A percentile compares a stretch with the other conserved stretches of the same genome.
Evolutionary conservation across 1,284 basidiomycete genomes (phyloP).

Genomic region (Irpex sp.): DNA sequence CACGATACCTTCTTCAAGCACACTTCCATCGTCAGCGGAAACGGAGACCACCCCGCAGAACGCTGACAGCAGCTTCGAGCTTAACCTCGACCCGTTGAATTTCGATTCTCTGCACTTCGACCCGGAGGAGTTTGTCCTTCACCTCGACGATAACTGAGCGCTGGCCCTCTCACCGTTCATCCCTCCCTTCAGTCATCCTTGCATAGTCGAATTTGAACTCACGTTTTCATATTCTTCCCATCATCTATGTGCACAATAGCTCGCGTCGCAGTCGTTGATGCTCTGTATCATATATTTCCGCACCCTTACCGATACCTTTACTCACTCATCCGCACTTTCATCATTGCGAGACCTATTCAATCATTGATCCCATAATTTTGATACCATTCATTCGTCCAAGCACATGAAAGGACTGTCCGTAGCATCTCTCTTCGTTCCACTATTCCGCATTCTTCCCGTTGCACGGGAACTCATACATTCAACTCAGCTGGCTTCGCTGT

Average conservation of each 20-base stretch:
- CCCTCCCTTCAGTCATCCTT: neutral
- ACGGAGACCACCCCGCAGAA: constrained; percentile 4
- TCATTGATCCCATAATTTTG: neutral
- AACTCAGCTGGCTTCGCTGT: too few species aligned
- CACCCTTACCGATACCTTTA: neutral
- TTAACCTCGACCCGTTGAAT: constrained; percentile 64
- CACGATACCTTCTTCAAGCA: constrained; percentile 1
- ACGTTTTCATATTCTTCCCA: neutral
- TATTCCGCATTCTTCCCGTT: too few species aligned
- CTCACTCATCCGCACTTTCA: neutral
- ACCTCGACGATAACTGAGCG: constrained; percentile 12
- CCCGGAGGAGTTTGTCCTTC: constrained; percentile 40
- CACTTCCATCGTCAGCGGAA: neutral
- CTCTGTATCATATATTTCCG: neutral
- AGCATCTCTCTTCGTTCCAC: too few species aligned
- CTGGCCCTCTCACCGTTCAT: constrained; percentile 1
- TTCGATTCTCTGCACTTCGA: constrained; percentile 68
- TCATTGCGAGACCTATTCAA: constrained; percentile 11
- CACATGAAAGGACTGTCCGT: neutral
- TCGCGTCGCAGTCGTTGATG: neutral
- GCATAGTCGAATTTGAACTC: neutral
- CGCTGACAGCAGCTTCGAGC: constrained; percentile 47
- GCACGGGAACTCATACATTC: too few species aligned
- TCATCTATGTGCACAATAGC: neutral
- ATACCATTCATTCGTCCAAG: neutral